A percentile compares a stretch with the other conserved stretches of the same genome.
These are phyloP conservation scores for Auriscalpium orientale DNA, from an alignment of 768 basidiomycete genomes.

Conservation along the genomic window DNA sequence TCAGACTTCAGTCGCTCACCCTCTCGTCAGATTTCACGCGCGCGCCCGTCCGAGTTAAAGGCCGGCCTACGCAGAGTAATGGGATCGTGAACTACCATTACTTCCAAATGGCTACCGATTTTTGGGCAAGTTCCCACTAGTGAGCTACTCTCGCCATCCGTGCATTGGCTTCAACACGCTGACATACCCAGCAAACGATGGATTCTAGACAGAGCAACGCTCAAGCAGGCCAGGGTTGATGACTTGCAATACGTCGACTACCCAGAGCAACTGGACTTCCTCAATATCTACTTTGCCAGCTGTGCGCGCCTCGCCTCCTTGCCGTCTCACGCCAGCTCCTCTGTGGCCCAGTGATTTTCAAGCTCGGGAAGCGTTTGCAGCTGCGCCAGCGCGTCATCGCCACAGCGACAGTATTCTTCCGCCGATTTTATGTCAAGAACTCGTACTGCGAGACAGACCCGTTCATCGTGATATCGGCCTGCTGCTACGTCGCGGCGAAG, in stretches of 20 bases:
- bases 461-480: slow-evolving; percentile 86
- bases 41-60: no score
- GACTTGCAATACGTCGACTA: slow-evolving; percentile 77
- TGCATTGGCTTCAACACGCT: slow-evolving; percentile 9
- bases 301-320: slow-evolving; percentile 34
- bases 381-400: slow-evolving; percentile 89
- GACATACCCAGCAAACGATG: slow-evolving; percentile 69
- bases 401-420: slow-evolving; percentile 91
- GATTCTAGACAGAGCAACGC: slow-evolving; percentile 75
- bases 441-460: slow-evolving; percentile 94
- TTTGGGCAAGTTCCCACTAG: slow-evolving; percentile 91
- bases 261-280: slow-evolving; percentile 69
- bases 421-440: slow-evolving; percentile 95
- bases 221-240: slow-evolving; percentile 65
- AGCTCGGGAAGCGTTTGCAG: slow-evolving; percentile 74
- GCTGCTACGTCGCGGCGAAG: slow-evolving; percentile 94
- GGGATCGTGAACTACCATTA: no score
- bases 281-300: slow-evolving; percentile 86
- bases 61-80: no score
- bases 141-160: slow-evolving; percentile 27
- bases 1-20: no score
- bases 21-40: no score
- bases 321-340: slow-evolving; percentile 8
- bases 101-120: slow-evolving; percentile 72
- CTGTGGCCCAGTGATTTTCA: slow-evolving; percentile 58